Percentiles rank a stretch among this genome's conserved stretches.
Evolutionary conservation across 139 green algal species (phyloP).

Genomic region (Chlamydomonas asymmetrica): DNA sequence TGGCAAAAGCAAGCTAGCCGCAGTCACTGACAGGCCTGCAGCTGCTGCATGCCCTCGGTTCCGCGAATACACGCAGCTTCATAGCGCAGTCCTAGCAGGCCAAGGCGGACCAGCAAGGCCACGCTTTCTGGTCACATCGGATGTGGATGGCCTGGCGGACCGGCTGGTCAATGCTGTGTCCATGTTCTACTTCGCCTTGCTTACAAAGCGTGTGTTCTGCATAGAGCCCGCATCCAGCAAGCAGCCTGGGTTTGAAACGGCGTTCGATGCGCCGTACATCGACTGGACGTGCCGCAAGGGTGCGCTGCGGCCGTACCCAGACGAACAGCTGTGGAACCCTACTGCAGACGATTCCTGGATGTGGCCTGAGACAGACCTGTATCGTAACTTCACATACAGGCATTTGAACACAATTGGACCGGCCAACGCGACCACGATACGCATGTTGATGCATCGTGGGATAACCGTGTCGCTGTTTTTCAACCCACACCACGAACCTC

Average conservation of each 20-base stretch:
- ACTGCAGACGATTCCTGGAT: slow-evolving; percentile 13
- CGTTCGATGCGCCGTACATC: background rate
- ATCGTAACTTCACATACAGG: background rate
- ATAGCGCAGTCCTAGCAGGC: too few species aligned
- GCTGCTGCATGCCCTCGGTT: too few species aligned
- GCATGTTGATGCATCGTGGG: slow-evolving; percentile 5
- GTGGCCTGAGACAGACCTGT: background rate
- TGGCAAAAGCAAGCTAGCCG: too few species aligned
- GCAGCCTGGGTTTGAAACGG: background rate
- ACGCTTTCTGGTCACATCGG: background rate
- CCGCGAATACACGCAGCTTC: too few species aligned
- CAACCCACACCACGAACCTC: slow-evolving; percentile 12
- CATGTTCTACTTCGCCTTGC: slow-evolving; percentile 14
- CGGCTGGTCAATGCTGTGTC: slow-evolving; percentile 15
- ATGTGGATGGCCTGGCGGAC: slow-evolving; percentile 8
- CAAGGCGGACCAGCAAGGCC: too few species aligned
- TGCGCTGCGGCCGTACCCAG: background rate
- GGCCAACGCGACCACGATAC: background rate
- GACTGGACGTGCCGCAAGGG: background rate
- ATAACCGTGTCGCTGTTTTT: slow-evolving; percentile 11
- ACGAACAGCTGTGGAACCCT: background rate
- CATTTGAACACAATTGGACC: background rate
- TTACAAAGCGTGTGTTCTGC: slow-evolving; percentile 13
- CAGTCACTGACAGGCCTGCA: too few species aligned
- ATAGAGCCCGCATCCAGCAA: background rate